A percentile compares a stretch with the other conserved stretches of the same genome.
phyloP scores from a whole-genome alignment of 306 rosid species.

The Quercus suber region DNA sequence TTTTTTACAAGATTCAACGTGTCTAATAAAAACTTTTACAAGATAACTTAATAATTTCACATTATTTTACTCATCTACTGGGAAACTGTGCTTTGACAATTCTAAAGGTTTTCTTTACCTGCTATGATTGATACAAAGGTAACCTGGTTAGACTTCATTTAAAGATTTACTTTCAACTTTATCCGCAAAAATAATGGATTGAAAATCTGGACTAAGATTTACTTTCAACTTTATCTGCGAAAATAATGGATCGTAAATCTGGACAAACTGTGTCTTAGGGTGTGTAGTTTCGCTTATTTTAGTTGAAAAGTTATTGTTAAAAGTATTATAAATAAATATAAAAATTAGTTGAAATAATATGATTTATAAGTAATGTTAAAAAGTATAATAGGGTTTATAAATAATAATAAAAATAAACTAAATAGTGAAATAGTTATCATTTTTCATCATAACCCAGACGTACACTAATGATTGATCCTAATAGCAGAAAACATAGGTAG shows the following conservation, averaged over 20 bases:
- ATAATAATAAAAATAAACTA: accelerated
- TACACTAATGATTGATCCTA: no score
- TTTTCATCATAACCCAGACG: accelerated
- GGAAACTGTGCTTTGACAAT: constrained; percentile 48
- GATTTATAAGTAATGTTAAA: accelerated
- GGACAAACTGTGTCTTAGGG: no score
- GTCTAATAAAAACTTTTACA: no score
- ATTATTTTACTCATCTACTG: constrained; percentile 42
- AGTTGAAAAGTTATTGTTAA: no score
- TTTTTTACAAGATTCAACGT: no score
- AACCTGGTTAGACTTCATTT: constrained; percentile 11
- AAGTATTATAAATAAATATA: accelerated
- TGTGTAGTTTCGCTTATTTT: no score
- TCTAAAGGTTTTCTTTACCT: constrained; percentile 43
- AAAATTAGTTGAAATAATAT: no score
- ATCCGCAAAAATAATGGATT: not conserved
- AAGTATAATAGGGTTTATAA: accelerated
- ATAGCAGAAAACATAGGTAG: no score
- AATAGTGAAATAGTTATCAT: no score
- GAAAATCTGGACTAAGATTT: not conserved
- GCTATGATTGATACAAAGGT: constrained; percentile 11
- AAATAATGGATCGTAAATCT: no score
- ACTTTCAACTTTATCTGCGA: no score
- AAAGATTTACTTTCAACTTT: not conserved
- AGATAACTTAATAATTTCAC: not conserved